Conservation (phyloP, 2,329 filamentous ascomycete genomes). For the Keithomyces neogunnii region DNA sequence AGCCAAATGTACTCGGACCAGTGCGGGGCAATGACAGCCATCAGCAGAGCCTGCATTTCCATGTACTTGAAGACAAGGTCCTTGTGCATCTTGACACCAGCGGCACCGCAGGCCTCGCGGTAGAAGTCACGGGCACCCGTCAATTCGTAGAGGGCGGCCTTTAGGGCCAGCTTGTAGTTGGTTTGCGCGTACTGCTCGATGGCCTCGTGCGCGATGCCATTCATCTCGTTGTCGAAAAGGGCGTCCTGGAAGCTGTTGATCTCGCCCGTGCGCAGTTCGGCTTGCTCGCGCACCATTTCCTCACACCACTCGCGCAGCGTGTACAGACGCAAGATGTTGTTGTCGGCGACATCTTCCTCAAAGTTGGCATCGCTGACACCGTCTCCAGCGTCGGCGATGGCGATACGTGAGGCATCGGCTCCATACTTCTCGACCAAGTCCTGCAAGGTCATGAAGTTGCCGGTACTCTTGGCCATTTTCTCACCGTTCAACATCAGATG, state of each 20-base stretch:
- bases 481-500: constrained; percentile 92
- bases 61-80: constrained; percentile 74
- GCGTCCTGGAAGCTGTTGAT: constrained; percentile 75
- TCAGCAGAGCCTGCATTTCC: constrained; percentile 74
- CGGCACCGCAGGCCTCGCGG: constrained; percentile 69
- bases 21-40: constrained; percentile 82
- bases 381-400: constrained; percentile 89
- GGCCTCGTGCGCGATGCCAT: constrained; percentile 70
- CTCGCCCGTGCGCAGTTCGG: constrained; percentile 62
- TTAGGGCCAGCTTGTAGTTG: constrained; percentile 72
- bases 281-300: constrained; percentile 65
- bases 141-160: constrained; percentile 84
- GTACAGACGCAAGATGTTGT: constrained; percentile 78
- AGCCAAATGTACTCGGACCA: constrained; percentile 93
- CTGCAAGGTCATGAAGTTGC: constrained; percentile 89
- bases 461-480: constrained; percentile 97
- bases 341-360: constrained; percentile 89
- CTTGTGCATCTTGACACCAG: constrained; percentile 78
- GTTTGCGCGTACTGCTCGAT: constrained; percentile 70
- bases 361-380: constrained; percentile 95
- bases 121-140: constrained; percentile 83
- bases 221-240: constrained; percentile 91
- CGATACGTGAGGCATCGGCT: constrained; percentile 84
- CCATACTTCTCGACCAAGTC: constrained; percentile 88
- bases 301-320: constrained; percentile 86